A percentile compares a stretch with the other conserved stretches of the same genome.
These are phyloP conservation scores for Pseudozyma flocculosa DNA, from an alignment of 1,284 basidiomycete genomes.

Conservation along the genomic window DNA sequence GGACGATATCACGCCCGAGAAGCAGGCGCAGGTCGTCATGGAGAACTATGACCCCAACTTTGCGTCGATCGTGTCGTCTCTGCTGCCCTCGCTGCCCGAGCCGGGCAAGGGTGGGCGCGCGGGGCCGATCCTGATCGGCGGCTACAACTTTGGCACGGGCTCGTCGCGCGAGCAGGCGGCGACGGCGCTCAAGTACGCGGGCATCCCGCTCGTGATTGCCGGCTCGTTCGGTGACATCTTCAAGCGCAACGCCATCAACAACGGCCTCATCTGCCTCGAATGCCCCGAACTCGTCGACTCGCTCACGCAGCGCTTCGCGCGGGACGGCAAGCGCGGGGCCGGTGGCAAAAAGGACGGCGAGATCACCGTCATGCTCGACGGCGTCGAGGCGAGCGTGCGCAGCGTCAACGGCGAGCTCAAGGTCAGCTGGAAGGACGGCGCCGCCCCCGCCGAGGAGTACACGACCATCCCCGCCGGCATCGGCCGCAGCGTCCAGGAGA, in stretches of 20 bases:
- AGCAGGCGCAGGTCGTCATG: slow-evolving; percentile 90
- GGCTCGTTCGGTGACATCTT: slow-evolving; percentile 99
- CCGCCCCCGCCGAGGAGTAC: slow-evolving; percentile 18
- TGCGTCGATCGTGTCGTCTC: slow-evolving; percentile 70
- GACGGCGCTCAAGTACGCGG: slow-evolving; percentile 91
- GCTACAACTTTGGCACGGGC: slow-evolving; percentile 98
- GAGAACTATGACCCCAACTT: slow-evolving; percentile 97
- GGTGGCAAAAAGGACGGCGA: slow-evolving; percentile 40
- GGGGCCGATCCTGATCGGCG: slow-evolving; percentile 81
- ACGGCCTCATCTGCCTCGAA: slow-evolving; percentile 93
- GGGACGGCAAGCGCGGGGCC: slow-evolving; percentile 70
- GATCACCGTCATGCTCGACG: slow-evolving; percentile 46
- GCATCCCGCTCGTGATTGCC: slow-evolving; percentile 87
- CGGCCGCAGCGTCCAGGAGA: slow-evolving; percentile 54
- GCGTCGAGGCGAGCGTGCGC: slow-evolving; percentile 28
- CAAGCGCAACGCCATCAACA: slow-evolving; percentile 98
- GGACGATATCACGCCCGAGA: slow-evolving; percentile 93
- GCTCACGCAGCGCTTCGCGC: slow-evolving; percentile 69
- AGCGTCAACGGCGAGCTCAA: slow-evolving; percentile 31
- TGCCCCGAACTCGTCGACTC: slow-evolving; percentile 84
- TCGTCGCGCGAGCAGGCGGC: slow-evolving; percentile 98
- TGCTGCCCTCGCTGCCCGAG: slow-evolving; percentile 57
- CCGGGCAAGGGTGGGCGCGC: neutral
- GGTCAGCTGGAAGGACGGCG: slow-evolving; percentile 13
- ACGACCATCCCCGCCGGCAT: slow-evolving; percentile 52